Conservation (phyloP, 305 asterid species). For the Caryopteris hybrid region DNA sequence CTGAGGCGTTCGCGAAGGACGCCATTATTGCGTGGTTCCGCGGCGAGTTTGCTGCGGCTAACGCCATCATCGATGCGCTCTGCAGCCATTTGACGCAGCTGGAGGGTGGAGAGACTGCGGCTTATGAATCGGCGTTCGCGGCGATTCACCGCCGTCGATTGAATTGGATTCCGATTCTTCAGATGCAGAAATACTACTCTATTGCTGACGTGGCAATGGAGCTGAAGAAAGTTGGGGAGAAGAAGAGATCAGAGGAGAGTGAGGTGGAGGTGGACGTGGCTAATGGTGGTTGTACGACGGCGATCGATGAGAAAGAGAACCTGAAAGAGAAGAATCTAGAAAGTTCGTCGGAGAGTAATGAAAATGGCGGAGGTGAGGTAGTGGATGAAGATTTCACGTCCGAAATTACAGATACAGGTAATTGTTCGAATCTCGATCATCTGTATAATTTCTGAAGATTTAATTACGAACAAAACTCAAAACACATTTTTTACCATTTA, state of each 20-base stretch:
- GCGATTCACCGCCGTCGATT: conserved; percentile 79
- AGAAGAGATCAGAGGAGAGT: conserved; percentile 42
- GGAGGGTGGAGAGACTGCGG: conserved; percentile 44
- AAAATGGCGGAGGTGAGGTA: conserved; percentile 45
- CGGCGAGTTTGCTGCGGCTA: conserved; percentile 97
- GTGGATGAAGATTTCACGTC: conserved; percentile 52
- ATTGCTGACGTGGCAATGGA: conserved; percentile 70
- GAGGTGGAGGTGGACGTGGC: conserved; percentile 20
- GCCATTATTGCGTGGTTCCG: conserved; percentile 91
- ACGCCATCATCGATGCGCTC: conserved; percentile 88
- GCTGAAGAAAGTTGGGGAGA: conserved; percentile 62
- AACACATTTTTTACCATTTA: neutral
- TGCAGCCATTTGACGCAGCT: conserved; percentile 74
- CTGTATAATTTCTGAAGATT: neutral
- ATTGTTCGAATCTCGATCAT: conserved; percentile 1
- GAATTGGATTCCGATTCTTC: conserved; percentile 95
- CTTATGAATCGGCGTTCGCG: conserved; percentile 65
- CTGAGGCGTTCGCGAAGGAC: conserved; percentile 79
- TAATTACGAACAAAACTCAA: neutral
- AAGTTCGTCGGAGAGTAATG: conserved; percentile 29
- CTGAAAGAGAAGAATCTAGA: conserved; percentile 36
- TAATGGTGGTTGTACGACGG: conserved; percentile 17
- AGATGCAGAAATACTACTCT: conserved; percentile 92
- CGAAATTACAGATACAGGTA: conserved; percentile 82
- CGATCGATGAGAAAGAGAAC: conserved; percentile 21